Base-by-base conservation (phyloP, 495 filamentous ascomycete species). In the Zalerion maritima region DNA sequence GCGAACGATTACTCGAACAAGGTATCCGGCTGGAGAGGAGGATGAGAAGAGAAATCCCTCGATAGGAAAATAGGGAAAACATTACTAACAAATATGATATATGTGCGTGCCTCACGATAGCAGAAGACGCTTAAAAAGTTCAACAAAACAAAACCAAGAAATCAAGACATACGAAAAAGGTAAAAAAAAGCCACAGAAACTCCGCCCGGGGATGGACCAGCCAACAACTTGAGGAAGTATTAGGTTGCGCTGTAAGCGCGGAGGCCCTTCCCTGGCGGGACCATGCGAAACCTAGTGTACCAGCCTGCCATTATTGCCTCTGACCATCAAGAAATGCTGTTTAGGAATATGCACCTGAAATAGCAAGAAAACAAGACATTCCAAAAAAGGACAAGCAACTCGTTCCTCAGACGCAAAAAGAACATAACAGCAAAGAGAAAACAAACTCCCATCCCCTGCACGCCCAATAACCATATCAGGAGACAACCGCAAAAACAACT, bases 211-310 rank as follows among this genome's bases (percentile, higher is more conserved):
- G 45, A 56, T 60, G 62, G 59, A 56, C 61, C 61, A 65, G 61
- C 61, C 60, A 65, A 53, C 47, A 51, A 40, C 49, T 55, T 58
- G 54, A 54, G 47, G 54, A 51, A 58, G 47, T 59, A 64, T 65
- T 63, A 65, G 48, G 53, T 60, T 55, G 56, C 57, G 56, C 54
- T 36, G 46, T 38, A 37, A 44, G 52, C 49, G 41, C 52, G 35
- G 41, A 51, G 53, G 45, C 50, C 41, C 30, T 44, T 43, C 47
- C 45, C 38, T 37, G 42, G 38, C 31, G 44, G 49, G 49, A 40
- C 45, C 42, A 50, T 55, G 54, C 53, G 49, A 53, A 55, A 47
- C 57, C 53, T 36, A 49, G 42, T 45, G 52, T 48, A 59, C 44
- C 50, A 55, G 44, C 52, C 57, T 46, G 48, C 43, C 59, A 48